Base-by-base conservation (phyloP, 164 flowering plant genomes). In the Echeveria elegans region DNA sequence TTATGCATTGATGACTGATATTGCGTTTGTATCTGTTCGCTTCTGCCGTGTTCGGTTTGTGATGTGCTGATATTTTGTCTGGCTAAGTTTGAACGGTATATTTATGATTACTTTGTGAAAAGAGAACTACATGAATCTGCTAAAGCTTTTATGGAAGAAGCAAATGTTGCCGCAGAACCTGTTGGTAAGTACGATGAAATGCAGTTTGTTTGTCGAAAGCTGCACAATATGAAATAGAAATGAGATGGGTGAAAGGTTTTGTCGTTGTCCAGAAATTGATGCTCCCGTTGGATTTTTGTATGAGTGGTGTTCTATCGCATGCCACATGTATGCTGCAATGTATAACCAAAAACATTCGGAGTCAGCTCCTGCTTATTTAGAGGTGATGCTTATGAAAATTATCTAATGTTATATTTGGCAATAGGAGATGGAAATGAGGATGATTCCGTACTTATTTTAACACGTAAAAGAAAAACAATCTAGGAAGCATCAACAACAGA, bases 231-330 rank as follows among this genome's bases (percentile, higher is more conserved):
- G 31, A 21, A 14, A 26, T 5, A 37, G 32, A 24, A 29, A 10
- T 8, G 8, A 47, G 53, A 5, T 29, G 21, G 53, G 16, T 52
- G 28, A 28, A 64, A 28, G 15, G 40, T 56, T 23, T n/a, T 63
- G 16, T 12, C 69, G 75, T 72, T 45, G 63, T 81, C 83, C 76
- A 91, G 97, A 93, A 26, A 89, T 89, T 79, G 96, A 91, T 82
- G 96, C 94, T 8, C 96, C 96, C 29, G 97, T 90, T 29, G 97
- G 97, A 47, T 87, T 91, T 77, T 90, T 91, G 8, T 89, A 88
- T 68, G 97, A 92, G 68, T 92, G 97, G 97, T 92, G 96, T 95
- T 89, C 92, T 75, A 90, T 88, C 37, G 86, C 88, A 63, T 92
- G 96, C 96, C 96, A 92, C 75, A 88, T 89, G 34, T 88, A 89